Conservation (phyloP, 352 stramenopile genomes). For the Phytopythium boreale region DNA sequence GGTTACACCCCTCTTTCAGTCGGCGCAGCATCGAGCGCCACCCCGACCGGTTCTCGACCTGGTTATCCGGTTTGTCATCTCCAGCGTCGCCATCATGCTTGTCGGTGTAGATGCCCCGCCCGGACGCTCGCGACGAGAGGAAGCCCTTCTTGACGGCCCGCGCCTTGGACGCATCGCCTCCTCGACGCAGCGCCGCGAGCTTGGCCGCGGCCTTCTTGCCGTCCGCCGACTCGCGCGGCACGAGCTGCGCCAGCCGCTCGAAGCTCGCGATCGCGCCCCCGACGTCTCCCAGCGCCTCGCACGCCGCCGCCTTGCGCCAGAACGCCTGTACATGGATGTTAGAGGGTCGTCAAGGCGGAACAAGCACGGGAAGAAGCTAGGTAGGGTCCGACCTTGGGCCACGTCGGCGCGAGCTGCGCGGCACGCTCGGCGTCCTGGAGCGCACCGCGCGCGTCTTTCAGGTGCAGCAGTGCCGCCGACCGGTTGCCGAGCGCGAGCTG, state of each 20-base stretch:
- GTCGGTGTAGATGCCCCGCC: conserved; percentile 52
- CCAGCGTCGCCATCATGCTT: conserved; percentile 15
- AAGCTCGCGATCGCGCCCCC: conserved; percentile 75
- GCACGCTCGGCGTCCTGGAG: conserved; percentile 82
- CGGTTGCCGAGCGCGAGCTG: conserved; percentile 86
- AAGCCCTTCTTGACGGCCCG: conserved; percentile 47
- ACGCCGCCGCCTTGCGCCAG: conserved; percentile 79
- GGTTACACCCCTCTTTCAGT: conserved; percentile 59
- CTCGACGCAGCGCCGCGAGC: conserved; percentile 17
- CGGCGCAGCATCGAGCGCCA: conserved; percentile 69
- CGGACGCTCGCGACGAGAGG: conserved; percentile 17
- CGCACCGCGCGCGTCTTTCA: conserved; percentile 67
- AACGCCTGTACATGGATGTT: conserved; percentile 3
- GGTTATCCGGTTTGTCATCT: neutral
- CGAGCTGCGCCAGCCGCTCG: conserved; percentile 65
- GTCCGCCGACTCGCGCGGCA: conserved; percentile 22
- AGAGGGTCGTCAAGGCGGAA: no score
- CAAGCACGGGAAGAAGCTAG: neutral
- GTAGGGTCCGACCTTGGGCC: conserved; percentile 72
- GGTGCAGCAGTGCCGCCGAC: conserved; percentile 74
- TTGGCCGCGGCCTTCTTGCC: conserved; percentile 57
- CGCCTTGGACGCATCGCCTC: neutral
- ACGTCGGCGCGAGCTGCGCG: conserved; percentile 79
- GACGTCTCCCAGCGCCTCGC: conserved; percentile 53
- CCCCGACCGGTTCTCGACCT: neutral